Evolutionary conservation across 2,329 filamentous ascomycete species (phyloP), one percentile per base, ranked within the genome.

Genomic region (Cladophialophora psammophila): DNA sequence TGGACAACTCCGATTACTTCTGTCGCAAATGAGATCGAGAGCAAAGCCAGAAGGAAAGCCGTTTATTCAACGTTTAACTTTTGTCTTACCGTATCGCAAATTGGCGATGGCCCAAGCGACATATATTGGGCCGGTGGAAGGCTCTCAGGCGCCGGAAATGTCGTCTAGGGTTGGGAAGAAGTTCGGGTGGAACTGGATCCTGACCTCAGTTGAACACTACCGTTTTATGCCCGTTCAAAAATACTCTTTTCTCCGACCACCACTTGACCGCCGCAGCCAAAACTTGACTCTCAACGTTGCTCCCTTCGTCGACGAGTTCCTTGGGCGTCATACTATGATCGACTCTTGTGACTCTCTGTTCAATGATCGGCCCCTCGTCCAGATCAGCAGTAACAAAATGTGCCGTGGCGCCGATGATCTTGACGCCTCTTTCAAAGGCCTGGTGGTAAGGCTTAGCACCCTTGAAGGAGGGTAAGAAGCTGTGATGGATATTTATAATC

Each of bases 401-500:
- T 5, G 92, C 92, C 1, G 91, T 93, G 31, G 92, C 92, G 66
- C 92, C 92, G 65, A 94, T 93, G 73, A 95, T 94, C 86, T 95
- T 95, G 72, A 95, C 92, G 67, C 92, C 92, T 34, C 91, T 87
- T 70, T 94, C 91, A 76, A 91, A 94, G 7, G 92, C 92, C 83
- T 95, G 92, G 79, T 94, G 92, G 80, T 95, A 95, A 2, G 92
- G 92, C 80, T 92, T 93, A 35, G 92, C 92, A 68, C 92, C 92
- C 85, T 95, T 95, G 87, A 95, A 95, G 9, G 86, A 90, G 0
- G 92, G 92, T 84, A 95, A 78, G 86, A 95, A 95, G 72, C 87
- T 90, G 82, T 95, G 92, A 81, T 95, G 92, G 79, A 95, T 94
- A 82, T 95, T 95, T 89, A 95, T 94, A 81, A 95, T 95, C 77